Evolutionary conservation across 768 basidiomycete genomes (phyloP), one percentile per base, ranked within the genome.

Genomic region (Leccinum obscurum): DNA sequence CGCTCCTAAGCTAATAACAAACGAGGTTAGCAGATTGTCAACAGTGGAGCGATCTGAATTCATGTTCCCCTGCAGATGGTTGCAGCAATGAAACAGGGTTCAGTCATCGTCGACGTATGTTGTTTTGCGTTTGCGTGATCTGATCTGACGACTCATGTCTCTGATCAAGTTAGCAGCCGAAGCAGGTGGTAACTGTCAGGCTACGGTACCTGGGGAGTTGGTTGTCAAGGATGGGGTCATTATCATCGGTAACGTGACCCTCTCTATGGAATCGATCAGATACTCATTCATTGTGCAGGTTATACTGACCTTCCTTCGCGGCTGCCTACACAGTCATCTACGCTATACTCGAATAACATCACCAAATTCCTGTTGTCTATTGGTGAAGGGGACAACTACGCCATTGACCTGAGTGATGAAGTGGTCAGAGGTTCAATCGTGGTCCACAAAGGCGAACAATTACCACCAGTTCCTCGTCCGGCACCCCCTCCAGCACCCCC

Each of bases 61-160:
- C 39, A 72, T 30, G 32, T 22, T 48, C 41, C 3, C 58, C 32
- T 60, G 9, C 56, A 81, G 78, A 93, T 94, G 89, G 81, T 95
- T 14, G 83, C 86, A 44, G 89, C 86, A n/a, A 93, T 95, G 93
- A 93, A 90, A 66, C 91, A 90, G 76, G 93, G 93, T 26, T 94
- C 93, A 5, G 86, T 95, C 30, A 84, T 95, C 55, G 92, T 94
- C 28, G 93, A 95, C 72, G 75, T 74, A 62, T 54, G 73, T 67
- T 34, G 3, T 62, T 9, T 59, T 35, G 28, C 26, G 26, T 52
- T 26, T 49, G 10, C 26, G 46, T 30, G 49, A 37, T 17, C 20
- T 34, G 30, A 59, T 20, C 28, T 30, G 44, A 60, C 55, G 48
- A n/a, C 55, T 75, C 28, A 74, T 54, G 17, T 30, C 52, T 41